Evolutionary conservation across 1,284 basidiomycete genomes (phyloP).

Genomic region (Sanguinoderma infundibulare): DNA sequence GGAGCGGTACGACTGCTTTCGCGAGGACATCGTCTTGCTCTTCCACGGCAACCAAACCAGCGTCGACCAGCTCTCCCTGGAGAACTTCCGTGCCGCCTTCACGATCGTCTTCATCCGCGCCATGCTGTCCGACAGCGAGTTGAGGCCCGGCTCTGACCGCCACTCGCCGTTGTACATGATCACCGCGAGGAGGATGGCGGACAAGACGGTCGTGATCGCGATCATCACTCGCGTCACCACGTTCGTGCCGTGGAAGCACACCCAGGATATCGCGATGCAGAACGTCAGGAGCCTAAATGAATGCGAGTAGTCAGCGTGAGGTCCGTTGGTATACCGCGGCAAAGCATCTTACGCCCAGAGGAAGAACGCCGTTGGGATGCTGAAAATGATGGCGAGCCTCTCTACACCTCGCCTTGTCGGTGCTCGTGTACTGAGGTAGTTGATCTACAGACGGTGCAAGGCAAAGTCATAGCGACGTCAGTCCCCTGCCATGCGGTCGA

Average conservation of each 20-base stretch:
- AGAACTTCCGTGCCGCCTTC: not conserved
- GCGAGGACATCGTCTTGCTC: no score
- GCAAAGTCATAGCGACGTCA: not conserved
- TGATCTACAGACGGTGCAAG: conserved; percentile 7
- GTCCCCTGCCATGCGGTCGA: not conserved
- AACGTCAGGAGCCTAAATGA: conserved; percentile 13
- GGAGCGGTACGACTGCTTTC: not conserved
- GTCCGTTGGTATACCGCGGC: not conserved
- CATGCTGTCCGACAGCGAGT: not conserved
- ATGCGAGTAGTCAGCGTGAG: not conserved
- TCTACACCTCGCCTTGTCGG: conserved; percentile 17
- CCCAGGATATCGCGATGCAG: conserved; percentile 19
- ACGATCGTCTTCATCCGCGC: not conserved
- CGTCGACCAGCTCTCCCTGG: not conserved
- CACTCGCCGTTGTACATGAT: conserved; percentile 5
- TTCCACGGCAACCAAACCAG: no score
- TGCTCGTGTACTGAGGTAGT: conserved; percentile 22
- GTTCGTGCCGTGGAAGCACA: conserved; percentile 15
- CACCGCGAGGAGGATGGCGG: not conserved
- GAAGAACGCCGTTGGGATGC: conserved; percentile 33
- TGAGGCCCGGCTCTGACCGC: not conserved
- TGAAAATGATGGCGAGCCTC: conserved; percentile 30
- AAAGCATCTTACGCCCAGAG: conserved; percentile 33
- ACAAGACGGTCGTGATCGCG: not conserved
- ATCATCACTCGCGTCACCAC: not conserved